Evolutionary conservation across 192 early-diverging fungal genomes (phyloP), one percentile per base, ranked within the genome.

Genomic region (Coemansia sp.): DNA sequence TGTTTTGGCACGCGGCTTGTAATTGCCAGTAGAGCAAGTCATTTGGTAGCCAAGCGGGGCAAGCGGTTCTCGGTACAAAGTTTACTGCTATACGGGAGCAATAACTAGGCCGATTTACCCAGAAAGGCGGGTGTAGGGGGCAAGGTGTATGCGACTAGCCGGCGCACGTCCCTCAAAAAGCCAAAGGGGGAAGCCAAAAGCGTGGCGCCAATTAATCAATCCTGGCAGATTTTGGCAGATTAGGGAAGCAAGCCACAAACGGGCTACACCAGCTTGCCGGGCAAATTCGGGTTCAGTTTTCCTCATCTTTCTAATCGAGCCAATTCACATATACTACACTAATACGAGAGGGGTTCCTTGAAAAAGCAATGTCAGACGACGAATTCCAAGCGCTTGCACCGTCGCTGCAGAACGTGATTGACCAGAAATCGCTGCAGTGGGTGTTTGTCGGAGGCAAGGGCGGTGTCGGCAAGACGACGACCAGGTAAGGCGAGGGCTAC

Each of bases 371-470:
- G 78, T 85, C 86, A 14, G 88, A 90, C 70, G 88, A 91, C 78
- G 88, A 90, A 70, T 86, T 89, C 62, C 84, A 89, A 65, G 85
- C 85, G 23, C 85, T 91, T 59, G 90, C 94, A 23, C 91, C 92
- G 41, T 88, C 94, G 6, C 88, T 99, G 34, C 89, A 95, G 81
- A 99, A 99, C 76, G 91, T 99, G 42, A 81, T 99, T 38, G 97
- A 98, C 79, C 97, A 99, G 81, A 86, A 89, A 35, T 95, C 94
- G 31, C 86, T 99, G 28, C 90, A 94, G 55, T 99, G 96, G 96
- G 93, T 99, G 65, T 99, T 99, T 86, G 94, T 97, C 52, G 97
- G 97, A 68, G 97, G 97, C 65, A 99, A 99, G 79, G 97, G 97
- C 58, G 97, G 97, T 76, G 97, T 99, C 59, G 97, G 96, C 80